Percentiles rank a stretch among this genome's conserved stretches.
Evolutionary conservation across 2,329 filamentous ascomycete genomes (phyloP).

Genomic region (Davidsoniella neocaledoniae): DNA sequence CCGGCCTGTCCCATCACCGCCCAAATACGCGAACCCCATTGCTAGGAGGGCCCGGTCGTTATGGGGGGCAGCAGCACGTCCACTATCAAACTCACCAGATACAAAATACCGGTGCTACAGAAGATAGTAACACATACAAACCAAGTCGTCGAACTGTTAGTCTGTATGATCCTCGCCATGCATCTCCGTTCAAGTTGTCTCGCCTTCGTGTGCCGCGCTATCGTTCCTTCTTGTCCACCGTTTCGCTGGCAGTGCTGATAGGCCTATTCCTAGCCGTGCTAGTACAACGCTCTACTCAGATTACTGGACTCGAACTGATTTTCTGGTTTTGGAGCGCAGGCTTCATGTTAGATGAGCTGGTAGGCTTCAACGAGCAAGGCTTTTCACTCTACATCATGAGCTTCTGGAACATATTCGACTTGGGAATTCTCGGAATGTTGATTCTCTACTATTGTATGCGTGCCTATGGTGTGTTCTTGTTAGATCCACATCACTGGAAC

Average conservation of each 20-base stretch:
- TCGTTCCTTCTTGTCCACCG: slow-evolving; percentile 73
- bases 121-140: slow-evolving; percentile 18
- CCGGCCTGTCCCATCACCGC: neutral
- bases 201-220: slow-evolving; percentile 82
- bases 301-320: slow-evolving; percentile 69
- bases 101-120: neutral
- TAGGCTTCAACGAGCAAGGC: slow-evolving; percentile 91
- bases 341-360: slow-evolving; percentile 91
- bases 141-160: slow-evolving; percentile 53
- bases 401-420: slow-evolving; percentile 92
- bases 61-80: neutral
- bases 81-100: slow-evolving; percentile 6
- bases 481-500: slow-evolving; percentile 58
- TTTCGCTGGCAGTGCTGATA: slow-evolving; percentile 73
- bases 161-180: slow-evolving; percentile 78
- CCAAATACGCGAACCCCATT: slow-evolving; percentile 10
- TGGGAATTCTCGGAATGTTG: slow-evolving; percentile 73
- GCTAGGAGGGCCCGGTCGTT: slow-evolving; percentile 1
- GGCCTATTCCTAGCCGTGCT: slow-evolving; percentile 75
- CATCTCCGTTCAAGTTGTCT: slow-evolving; percentile 81
- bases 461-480: slow-evolving; percentile 70
- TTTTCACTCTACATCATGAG: slow-evolving; percentile 95
- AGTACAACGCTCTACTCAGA: slow-evolving; percentile 54
- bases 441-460: slow-evolving; percentile 82
- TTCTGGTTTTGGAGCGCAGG: slow-evolving; percentile 98